Evolutionary conservation across 1,284 basidiomycete species (phyloP).

Genomic region (Moniliophthora roreri): DNA sequence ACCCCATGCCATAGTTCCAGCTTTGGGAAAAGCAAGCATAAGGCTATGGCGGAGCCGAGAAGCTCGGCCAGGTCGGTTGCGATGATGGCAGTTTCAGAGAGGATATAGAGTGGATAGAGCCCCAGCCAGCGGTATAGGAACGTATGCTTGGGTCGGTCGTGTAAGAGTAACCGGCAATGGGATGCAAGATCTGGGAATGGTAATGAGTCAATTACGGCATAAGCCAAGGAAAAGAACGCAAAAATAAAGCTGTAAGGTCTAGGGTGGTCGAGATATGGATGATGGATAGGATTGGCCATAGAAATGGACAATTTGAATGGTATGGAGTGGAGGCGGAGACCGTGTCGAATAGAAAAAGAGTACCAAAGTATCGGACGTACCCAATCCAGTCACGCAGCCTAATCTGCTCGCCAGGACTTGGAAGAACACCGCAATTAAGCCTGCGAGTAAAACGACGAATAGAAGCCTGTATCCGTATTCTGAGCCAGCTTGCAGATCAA

Average conservation of each 20-base stretch:
- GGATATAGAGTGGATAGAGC: slow-evolving; percentile 67
- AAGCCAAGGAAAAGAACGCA: too few relatives aligned
- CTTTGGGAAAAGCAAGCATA: slow-evolving; percentile 80
- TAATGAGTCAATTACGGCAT: too few relatives aligned
- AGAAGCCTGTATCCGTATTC: slow-evolving; percentile 83
- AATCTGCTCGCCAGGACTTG: slow-evolving; percentile 69
- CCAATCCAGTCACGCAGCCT: slow-evolving; percentile 70
- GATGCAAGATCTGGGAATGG: slow-evolving; percentile 57
- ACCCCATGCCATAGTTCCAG: slow-evolving; percentile 83
- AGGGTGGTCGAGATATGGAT: too few relatives aligned
- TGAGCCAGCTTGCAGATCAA: slow-evolving; percentile 74
- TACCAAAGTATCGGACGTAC: slow-evolving; percentile 33
- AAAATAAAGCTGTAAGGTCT: too few relatives aligned
- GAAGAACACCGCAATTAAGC: slow-evolving; percentile 79
- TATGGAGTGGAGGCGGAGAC: not conserved
- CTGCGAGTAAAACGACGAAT: slow-evolving; percentile 83
- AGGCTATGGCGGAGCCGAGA: slow-evolving; percentile 62
- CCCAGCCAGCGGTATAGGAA: slow-evolving; percentile 63
- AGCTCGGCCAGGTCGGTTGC: slow-evolving; percentile 77
- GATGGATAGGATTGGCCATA: not conserved
- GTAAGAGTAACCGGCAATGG: slow-evolving; percentile 73
- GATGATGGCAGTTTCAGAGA: slow-evolving; percentile 84
- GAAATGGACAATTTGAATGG: not conserved
- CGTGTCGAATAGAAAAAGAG: not conserved
- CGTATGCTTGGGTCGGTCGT: slow-evolving; percentile 64